A percentile compares a stretch with the other conserved stretches of the same genome.
phyloP scores from a whole-genome alignment of 2,329 filamentous ascomycete species.

The Exophiala mesophila region DNA sequence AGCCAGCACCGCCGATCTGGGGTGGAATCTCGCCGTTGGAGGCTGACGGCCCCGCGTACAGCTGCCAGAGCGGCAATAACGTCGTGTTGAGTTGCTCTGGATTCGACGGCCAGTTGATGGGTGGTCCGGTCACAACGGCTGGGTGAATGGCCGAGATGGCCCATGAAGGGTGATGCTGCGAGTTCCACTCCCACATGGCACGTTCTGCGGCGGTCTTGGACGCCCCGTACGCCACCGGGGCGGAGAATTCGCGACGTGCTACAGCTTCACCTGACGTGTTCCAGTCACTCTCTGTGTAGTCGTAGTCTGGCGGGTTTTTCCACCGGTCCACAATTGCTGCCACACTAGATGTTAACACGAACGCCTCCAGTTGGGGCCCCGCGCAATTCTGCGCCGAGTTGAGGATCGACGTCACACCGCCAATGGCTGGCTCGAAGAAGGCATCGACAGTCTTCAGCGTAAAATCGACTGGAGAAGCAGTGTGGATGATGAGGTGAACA shows the following conservation, averaged over 20 bases:
- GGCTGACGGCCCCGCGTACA: slow-evolving; percentile 18
- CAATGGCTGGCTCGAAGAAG: slow-evolving; percentile 25
- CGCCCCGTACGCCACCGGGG: slow-evolving; percentile 24
- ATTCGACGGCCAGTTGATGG: slow-evolving; percentile 19
- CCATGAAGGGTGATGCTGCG: slow-evolving; percentile 12
- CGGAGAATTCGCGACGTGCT: slow-evolving; percentile 24
- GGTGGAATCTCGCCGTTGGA: slow-evolving; percentile 15
- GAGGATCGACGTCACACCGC: slow-evolving; percentile 23
- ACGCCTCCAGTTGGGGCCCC: slow-evolving; percentile 19
- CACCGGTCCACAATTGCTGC: slow-evolving; percentile 25
- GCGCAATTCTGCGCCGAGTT: slow-evolving; percentile 16
- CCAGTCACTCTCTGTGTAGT: slow-evolving; percentile 33
- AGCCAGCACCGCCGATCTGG: slow-evolving; percentile 24
- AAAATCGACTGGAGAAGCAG: slow-evolving; percentile 24
- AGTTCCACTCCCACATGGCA: slow-evolving; percentile 22
- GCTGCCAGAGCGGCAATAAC: slow-evolving; percentile 24
- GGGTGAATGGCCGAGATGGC: slow-evolving; percentile 23
- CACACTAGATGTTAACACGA: slow-evolving; percentile 26
- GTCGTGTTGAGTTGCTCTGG: slow-evolving; percentile 25
- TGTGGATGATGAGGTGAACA: slow-evolving; percentile 24
- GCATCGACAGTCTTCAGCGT: slow-evolving; percentile 21
- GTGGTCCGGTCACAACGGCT: slow-evolving; percentile 26
- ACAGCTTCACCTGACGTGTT: slow-evolving; percentile 33
- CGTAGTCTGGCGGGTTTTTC: slow-evolving; percentile 25
- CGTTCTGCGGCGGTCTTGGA: slow-evolving; percentile 25